Percentiles rank a stretch among this genome's conserved stretches.
phyloP scores from a whole-genome alignment of 176 grass and related monocot species.

The Elaeis guineensis region DNA sequence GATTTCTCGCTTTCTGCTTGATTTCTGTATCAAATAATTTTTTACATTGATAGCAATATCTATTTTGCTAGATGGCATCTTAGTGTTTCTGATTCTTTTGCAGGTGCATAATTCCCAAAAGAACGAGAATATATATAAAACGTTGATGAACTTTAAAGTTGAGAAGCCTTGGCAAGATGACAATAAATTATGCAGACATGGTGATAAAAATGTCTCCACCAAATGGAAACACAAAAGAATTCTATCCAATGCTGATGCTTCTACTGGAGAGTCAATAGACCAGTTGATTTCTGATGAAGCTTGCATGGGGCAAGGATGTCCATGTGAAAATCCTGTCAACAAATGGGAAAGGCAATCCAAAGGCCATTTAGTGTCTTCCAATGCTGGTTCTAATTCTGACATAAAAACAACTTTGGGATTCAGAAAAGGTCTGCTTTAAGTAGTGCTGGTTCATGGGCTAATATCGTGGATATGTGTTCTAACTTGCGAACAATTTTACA shows the following conservation, averaged over 20 bases:
- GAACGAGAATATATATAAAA: slow-evolving; percentile 7
- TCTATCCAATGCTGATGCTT: not conserved
- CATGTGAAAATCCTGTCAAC: not conserved
- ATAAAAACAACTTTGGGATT: slow-evolving; percentile 3
- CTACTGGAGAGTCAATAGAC: not conserved
- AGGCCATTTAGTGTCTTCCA: not conserved
- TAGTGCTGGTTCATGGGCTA: slow-evolving; percentile 50
- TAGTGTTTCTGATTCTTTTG: not conserved
- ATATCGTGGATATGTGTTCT: slow-evolving; percentile 70
- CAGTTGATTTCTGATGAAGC: not conserved
- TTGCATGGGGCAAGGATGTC: not conserved
- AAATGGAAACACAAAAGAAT: slow-evolving; percentile 1
- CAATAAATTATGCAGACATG: not conserved
- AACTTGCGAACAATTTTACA: slow-evolving; percentile 56
- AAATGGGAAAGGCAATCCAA: slow-evolving; percentile 4
- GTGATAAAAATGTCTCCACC: not conserved
- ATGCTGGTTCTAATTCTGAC: not conserved
- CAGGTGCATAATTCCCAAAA: slow-evolving; percentile 7
- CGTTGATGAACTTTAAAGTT: not conserved
- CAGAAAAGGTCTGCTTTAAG: slow-evolving; percentile 27
- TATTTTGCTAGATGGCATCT: not conserved
- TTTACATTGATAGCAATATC: not conserved
- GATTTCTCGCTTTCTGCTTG: not conserved
- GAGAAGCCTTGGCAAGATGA: not conserved
- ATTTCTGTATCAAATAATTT: not conserved